Evolutionary conservation across 2,329 filamentous ascomycete genomes (phyloP).

Genomic region (Aureobasidium sp.): DNA sequence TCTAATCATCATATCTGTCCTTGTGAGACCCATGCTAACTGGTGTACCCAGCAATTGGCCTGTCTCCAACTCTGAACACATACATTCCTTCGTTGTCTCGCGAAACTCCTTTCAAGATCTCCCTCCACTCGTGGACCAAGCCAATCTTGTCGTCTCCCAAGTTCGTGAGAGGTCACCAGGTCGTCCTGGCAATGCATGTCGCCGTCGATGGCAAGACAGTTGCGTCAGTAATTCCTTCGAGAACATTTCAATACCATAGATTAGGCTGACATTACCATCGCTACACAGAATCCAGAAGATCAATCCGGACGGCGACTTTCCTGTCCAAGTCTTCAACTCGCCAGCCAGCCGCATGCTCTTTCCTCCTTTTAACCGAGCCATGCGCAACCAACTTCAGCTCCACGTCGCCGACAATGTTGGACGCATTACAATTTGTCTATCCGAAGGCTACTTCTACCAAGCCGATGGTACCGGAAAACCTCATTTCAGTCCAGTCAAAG

Average conservation of each 20-base stretch:
- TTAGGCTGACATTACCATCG: background rate
- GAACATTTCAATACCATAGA: background rate
- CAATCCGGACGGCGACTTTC: background rate
- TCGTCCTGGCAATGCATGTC: slow-evolving; percentile 45
- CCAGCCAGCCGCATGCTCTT: slow-evolving; percentile 45
- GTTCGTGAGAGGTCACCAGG: slow-evolving; percentile 41
- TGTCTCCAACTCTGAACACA: slow-evolving; percentile 56
- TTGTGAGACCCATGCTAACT: background rate
- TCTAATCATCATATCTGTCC: background rate
- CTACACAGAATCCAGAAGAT: background rate
- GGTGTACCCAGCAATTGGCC: background rate
- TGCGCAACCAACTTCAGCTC: slow-evolving; percentile 63
- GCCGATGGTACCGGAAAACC: slow-evolving; percentile 16
- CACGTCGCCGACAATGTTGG: slow-evolving; percentile 61
- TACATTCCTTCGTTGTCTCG: slow-evolving; percentile 58
- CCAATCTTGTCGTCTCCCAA: slow-evolving; percentile 52
- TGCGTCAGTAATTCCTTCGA: slow-evolving; percentile 39
- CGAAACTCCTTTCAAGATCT: slow-evolving; percentile 58
- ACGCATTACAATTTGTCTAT: slow-evolving; percentile 66
- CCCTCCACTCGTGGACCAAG: slow-evolving; percentile 63
- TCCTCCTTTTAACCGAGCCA: slow-evolving; percentile 59
- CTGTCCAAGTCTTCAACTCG: background rate
- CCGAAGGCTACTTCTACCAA: slow-evolving; percentile 52
- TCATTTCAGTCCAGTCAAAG: slow-evolving; percentile 56
- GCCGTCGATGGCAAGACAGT: slow-evolving; percentile 58